phyloP scores from a whole-genome alignment of 2,329 filamentous ascomycete genomes.

The Diplodia seriata region DNA sequence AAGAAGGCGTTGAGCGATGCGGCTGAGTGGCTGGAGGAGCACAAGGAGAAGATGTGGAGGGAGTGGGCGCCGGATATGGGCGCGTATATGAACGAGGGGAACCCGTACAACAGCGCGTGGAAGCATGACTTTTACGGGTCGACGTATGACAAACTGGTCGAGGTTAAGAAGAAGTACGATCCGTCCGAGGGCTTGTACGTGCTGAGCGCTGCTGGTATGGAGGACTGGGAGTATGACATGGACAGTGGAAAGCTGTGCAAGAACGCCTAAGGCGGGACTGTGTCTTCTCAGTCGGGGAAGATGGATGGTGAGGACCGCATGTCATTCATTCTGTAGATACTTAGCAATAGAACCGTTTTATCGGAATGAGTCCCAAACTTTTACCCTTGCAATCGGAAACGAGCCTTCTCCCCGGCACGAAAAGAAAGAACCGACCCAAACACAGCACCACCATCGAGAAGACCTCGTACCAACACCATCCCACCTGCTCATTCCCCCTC shows the following conservation, averaged over 20 bases:
- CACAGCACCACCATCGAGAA: no score
- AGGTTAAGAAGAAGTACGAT: slow-evolving; percentile 35
- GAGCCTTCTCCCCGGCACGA: no score
- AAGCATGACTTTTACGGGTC: slow-evolving; percentile 36
- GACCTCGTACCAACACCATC: no score
- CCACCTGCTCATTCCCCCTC: no score
- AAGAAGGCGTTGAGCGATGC: slow-evolving; percentile 32
- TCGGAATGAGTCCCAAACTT: no score
- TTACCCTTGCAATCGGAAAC: no score
- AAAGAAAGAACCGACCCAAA: no score
- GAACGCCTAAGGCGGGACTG: not conserved
- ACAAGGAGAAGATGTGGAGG: slow-evolving; percentile 37
- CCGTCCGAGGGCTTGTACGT: slow-evolving; percentile 37
- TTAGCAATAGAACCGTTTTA: no score
- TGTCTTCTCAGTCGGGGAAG: no score
- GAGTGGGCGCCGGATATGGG: slow-evolving; percentile 35
- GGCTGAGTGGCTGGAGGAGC: slow-evolving; percentile 36
- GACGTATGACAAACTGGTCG: slow-evolving; percentile 31
- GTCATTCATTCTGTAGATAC: no score
- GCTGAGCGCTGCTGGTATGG: slow-evolving; percentile 37
- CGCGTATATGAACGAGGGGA: slow-evolving; percentile 38
- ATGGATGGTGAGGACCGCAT: no score
- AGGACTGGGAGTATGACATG: slow-evolving; percentile 39
- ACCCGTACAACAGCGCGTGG: slow-evolving; percentile 34
- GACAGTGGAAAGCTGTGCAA: slow-evolving; percentile 38